Conservation (phyloP, 495 filamentous ascomycete genomes). For the Chaetomidium leptoderma region DNA sequence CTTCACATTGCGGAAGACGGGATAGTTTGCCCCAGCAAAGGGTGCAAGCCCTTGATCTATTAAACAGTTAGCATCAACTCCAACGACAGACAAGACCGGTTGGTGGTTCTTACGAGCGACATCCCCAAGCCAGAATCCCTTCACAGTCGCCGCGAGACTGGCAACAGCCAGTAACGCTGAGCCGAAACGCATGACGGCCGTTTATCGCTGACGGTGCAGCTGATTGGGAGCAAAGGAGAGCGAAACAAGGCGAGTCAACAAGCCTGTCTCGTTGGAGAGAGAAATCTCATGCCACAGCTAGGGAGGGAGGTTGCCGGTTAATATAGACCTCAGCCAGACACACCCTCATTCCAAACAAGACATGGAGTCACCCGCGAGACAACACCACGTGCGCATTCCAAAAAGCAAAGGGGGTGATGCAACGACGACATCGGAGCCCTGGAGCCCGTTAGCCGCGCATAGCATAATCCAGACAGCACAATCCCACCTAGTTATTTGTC, state of each 20-base stretch:
- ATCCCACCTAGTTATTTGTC: neutral
- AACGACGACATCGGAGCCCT: neutral
- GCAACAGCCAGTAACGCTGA: conserved; percentile 38
- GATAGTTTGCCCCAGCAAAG: conserved; percentile 43
- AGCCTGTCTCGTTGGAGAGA: neutral
- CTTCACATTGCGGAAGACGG: conserved; percentile 57
- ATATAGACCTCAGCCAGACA: neutral
- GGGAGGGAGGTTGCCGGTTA: neutral
- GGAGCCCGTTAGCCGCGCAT: conserved; percentile 4
- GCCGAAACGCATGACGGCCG: conserved; percentile 35
- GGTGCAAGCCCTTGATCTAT: conserved; percentile 47
- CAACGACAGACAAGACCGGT: neutral
- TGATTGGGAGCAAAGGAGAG: neutral
- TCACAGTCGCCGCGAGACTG: conserved; percentile 34
- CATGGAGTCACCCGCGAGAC: conserved; percentile 1
- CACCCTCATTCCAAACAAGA: neutral
- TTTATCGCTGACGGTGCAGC: neutral
- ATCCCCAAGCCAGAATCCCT: conserved; percentile 45
- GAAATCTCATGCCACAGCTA: neutral
- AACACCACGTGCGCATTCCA: conserved; percentile 6
- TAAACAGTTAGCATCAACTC: conserved; percentile 6
- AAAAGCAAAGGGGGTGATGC: neutral
- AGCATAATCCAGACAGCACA: neutral
- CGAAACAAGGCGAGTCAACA: neutral
- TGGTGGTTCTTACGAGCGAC: conserved; percentile 33